Percentiles rank a stretch among this genome's conserved stretches.
These are phyloP conservation scores for Cyphellophora attinorum DNA, from an alignment of 2,329 filamentous ascomycete genomes.

Conservation along the genomic window DNA sequence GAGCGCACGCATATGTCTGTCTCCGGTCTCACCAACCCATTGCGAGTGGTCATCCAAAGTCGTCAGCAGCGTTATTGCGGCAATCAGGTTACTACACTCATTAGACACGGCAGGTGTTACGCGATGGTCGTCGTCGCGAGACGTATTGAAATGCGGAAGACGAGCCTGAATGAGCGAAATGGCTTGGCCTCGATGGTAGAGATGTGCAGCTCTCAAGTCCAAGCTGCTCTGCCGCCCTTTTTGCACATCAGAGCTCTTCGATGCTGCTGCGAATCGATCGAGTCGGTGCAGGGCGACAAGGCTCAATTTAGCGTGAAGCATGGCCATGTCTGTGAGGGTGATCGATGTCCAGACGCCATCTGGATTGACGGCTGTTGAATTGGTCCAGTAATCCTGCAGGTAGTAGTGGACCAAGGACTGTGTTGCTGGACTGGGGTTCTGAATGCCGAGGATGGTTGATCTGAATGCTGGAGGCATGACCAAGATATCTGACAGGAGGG, in stretches of 20 bases:
- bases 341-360: slow-evolving; percentile 10
- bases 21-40: slow-evolving; percentile 5
- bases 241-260: too few species aligned
- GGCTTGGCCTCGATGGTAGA: slow-evolving; percentile 11
- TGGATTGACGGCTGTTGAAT: slow-evolving; percentile 11
- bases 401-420: slow-evolving; percentile 10
- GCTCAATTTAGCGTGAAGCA: slow-evolving; percentile 10
- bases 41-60: slow-evolving; percentile 12
- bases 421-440: not conserved
- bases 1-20: slow-evolving; percentile 5
- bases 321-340: slow-evolving; percentile 9
- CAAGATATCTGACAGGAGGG: too few species aligned
- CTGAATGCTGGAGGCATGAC: too few species aligned
- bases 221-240: slow-evolving; percentile 1
- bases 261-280: slow-evolving; percentile 7
- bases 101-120: too few species aligned
- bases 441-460: not conserved
- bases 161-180: slow-evolving; percentile 7
- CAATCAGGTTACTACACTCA: too few species aligned
- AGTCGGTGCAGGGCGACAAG: slow-evolving; percentile 10
- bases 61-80: slow-evolving; percentile 9
- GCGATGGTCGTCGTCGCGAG: slow-evolving; percentile 7
- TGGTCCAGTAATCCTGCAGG: slow-evolving; percentile 9
- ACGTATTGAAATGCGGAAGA: slow-evolving; percentile 4
- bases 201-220: slow-evolving; percentile 6